These are phyloP conservation scores for Alternaria triticina DNA, from an alignment of 2,329 filamentous ascomycete species.

Conservation along the genomic window DNA sequence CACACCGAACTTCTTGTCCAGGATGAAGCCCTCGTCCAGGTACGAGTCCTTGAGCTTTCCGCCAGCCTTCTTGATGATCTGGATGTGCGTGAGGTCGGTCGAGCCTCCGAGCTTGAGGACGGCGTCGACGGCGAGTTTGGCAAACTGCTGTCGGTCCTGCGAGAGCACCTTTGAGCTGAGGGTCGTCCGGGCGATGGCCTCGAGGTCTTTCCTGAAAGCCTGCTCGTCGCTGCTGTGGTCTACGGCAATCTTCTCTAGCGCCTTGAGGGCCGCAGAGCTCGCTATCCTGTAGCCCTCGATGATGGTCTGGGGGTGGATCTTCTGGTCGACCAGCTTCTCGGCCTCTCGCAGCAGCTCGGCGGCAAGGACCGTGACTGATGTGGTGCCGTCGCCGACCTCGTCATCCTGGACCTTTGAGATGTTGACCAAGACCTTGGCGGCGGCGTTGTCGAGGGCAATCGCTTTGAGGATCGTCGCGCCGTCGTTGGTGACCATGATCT, in stretches of 20 bases:
- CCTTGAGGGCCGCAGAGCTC: conserved; percentile 82
- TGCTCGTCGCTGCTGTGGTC: conserved; percentile 85
- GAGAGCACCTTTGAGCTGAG: conserved; percentile 96
- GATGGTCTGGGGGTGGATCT: conserved; percentile 99
- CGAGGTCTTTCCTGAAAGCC: conserved; percentile 86
- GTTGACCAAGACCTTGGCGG: conserved; percentile 97
- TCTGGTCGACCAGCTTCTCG: conserved; percentile 95
- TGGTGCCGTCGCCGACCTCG: conserved; percentile 97
- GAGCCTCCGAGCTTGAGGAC: conserved; percentile 88
- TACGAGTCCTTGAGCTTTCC: conserved; percentile 98
- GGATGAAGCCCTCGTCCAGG: conserved; percentile 95
- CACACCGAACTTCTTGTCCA: conserved; percentile 98
- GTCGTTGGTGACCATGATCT: conserved; percentile 99
- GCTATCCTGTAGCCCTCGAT: conserved; percentile 99
- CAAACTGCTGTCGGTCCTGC: conserved; percentile 92
- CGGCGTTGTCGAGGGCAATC: conserved; percentile 97
- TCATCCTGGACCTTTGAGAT: conserved; percentile 99
- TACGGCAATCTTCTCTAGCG: conserved; percentile 82
- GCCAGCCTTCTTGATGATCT: conserved; percentile 99
- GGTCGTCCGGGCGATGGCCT: conserved; percentile 91
- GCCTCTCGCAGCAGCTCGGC: conserved; percentile 95
- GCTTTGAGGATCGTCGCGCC: conserved; percentile 98
- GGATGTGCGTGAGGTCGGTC: conserved; percentile 94
- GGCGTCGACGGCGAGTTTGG: conserved; percentile 86
- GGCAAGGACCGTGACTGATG: conserved; percentile 93